phyloP scores from a whole-genome alignment of 495 filamentous ascomycete species.

The Penicillium verhagenii region DNA sequence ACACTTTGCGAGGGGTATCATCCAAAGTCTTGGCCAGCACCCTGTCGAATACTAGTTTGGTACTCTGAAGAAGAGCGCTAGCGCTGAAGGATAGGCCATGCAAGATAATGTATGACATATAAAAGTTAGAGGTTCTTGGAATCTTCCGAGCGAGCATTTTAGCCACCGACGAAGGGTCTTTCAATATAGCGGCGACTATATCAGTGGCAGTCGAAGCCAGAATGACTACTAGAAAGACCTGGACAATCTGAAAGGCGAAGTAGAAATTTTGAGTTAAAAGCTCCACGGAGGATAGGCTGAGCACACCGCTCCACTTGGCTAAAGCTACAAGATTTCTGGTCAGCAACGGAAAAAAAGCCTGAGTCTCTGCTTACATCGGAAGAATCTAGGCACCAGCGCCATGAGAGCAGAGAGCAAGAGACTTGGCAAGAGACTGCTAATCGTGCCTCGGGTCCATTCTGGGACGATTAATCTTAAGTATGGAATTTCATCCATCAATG shows the following conservation, averaged over 20 bases:
- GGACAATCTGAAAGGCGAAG: constrained; percentile 92
- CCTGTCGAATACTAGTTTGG: constrained; percentile 72
- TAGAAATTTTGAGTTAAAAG: constrained; percentile 87
- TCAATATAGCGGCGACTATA: constrained; percentile 56
- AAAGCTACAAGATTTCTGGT: too few species aligned
- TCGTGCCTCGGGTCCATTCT: constrained; percentile 62
- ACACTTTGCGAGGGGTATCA: constrained; percentile 73
- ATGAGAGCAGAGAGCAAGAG: constrained; percentile 86
- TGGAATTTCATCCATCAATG: constrained; percentile 56
- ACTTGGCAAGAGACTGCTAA: constrained; percentile 82
- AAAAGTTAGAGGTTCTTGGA: constrained; percentile 86
- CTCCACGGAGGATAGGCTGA: constrained; percentile 76
- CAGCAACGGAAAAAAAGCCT: too few species aligned
- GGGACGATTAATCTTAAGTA: constrained; percentile 73
- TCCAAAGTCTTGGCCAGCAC: constrained; percentile 72
- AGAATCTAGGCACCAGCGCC: constrained; percentile 81
- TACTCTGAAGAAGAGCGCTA: constrained; percentile 70
- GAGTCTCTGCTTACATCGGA: too few species aligned
- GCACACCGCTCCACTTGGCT: constrained; percentile 79
- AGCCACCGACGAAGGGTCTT: constrained; percentile 59
- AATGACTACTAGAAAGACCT: constrained; percentile 90
- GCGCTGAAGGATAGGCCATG: constrained; percentile 86
- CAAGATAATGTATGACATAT: constrained; percentile 91
- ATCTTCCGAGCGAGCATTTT: constrained; percentile 70
- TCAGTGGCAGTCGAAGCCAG: constrained; percentile 64